Conservation (phyloP, 331 rosid species). For the Spiraea crenata region DNA sequence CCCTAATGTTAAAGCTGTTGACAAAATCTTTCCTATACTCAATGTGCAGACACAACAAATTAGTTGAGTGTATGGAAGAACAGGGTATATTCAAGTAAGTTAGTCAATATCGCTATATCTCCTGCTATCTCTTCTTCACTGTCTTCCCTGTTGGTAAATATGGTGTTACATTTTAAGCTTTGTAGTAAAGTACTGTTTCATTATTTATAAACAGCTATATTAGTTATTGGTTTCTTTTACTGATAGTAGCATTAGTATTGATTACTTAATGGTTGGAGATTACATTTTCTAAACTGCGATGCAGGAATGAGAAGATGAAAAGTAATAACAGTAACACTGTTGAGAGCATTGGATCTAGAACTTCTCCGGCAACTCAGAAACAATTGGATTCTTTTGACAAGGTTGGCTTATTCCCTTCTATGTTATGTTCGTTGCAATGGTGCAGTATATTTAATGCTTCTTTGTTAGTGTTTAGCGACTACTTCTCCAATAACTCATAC, state of each 20-base stretch:
- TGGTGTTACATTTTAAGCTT: background rate
- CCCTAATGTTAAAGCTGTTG: constrained; percentile 18
- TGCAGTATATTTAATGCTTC: background rate
- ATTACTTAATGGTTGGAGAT: background rate
- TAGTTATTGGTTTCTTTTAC: background rate
- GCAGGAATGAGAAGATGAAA: constrained; percentile 61
- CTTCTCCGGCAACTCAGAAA: constrained; percentile 39
- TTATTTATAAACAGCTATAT: background rate
- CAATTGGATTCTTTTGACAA: constrained; percentile 77
- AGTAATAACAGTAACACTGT: constrained; percentile 30
- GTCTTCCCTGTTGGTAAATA: background rate
- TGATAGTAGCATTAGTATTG: background rate
- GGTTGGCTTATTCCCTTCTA: constrained; percentile 44
- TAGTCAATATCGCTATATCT: background rate
- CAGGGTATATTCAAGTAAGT: constrained; percentile 69
- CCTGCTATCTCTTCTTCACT: background rate
- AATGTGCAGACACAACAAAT: constrained; percentile 65
- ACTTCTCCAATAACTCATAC: constrained; percentile 11
- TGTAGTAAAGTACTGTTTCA: background rate
- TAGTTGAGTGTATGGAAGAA: constrained; percentile 76
- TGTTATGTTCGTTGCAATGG: background rate
- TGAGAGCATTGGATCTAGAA: constrained; percentile 42
- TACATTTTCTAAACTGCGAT: constrained; percentile 32
- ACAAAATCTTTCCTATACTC: constrained; percentile 12
- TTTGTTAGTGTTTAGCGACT: background rate